Conservation (phyloP, 495 filamentous ascomycete genomes). For the Neohortaea acidophila region DNA sequence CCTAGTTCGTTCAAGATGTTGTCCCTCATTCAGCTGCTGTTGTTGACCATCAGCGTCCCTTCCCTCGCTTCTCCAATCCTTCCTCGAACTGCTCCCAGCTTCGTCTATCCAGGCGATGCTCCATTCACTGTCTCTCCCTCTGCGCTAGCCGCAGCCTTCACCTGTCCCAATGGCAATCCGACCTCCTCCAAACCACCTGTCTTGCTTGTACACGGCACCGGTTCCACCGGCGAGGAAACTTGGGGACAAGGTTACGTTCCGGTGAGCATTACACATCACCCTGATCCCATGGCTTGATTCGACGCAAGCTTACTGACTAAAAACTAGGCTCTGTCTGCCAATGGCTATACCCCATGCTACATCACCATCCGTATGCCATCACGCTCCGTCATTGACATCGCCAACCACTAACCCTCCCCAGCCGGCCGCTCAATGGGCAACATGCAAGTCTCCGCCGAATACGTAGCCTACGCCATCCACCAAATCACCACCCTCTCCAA, state of each 20-base stretch:
- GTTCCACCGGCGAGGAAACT: slow-evolving; percentile 10
- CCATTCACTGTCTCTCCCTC: slow-evolving; percentile 10
- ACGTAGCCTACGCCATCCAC: slow-evolving; percentile 10
- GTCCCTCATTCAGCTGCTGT: slow-evolving; percentile 1
- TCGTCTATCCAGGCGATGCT: slow-evolving; percentile 11
- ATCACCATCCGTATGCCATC: slow-evolving; percentile 10
- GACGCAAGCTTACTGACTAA: neutral
- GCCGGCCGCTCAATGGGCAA: slow-evolving; percentile 16
- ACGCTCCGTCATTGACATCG: neutral
- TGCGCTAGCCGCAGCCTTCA: slow-evolving; percentile 12
- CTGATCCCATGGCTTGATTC: neutral
- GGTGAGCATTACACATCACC: neutral
- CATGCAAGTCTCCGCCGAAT: slow-evolving; percentile 14
- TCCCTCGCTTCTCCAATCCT: slow-evolving; percentile 6
- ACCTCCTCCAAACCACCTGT: slow-evolving; percentile 7
- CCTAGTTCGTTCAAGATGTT: neutral
- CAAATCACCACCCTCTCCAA: slow-evolving; percentile 12
- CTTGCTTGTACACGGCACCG: slow-evolving; percentile 15
- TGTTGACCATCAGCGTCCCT: neutral
- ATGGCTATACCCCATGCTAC: slow-evolving; percentile 16
- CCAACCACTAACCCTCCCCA: neutral
- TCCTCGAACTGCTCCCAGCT: slow-evolving; percentile 1
- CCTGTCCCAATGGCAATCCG: slow-evolving; percentile 14
- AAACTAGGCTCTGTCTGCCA: slow-evolving; percentile 5
- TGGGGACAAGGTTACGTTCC: slow-evolving; percentile 15